Conservation (phyloP, 2,329 filamentous ascomycete genomes). For the Cordyceps militaris region DNA sequence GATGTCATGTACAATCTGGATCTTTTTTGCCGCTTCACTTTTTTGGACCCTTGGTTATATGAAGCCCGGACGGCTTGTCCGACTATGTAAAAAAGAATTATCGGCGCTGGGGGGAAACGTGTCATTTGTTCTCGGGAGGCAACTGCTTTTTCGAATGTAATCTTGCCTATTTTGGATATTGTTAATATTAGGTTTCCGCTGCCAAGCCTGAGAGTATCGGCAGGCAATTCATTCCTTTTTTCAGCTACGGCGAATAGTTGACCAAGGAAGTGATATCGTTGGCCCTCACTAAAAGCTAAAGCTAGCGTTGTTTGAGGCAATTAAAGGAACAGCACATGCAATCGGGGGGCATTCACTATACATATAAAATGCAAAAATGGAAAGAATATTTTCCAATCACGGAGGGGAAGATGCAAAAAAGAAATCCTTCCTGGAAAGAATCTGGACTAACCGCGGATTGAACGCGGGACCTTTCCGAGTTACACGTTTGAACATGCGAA, state of each 20-base stretch:
- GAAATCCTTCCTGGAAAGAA: background rate
- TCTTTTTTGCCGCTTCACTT: conserved; percentile 1
- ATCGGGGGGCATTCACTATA: no score
- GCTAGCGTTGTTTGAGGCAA: no score
- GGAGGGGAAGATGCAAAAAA: background rate
- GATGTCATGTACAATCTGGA: background rate
- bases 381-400: background rate
- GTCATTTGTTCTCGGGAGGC: no score
- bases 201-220: no score
- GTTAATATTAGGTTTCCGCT: no score
- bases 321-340: no score
- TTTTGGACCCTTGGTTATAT: background rate
- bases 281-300: no score
- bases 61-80: background rate
- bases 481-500: background rate
- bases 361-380: background rate
- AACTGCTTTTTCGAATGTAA: no score
- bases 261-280: no score
- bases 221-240: no score
- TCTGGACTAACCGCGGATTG: conserved; percentile 11
- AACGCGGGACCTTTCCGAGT: conserved; percentile 11
- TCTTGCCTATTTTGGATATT: no score
- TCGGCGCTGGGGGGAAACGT: background rate
- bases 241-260: no score
- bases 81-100: background rate